Evolutionary conservation across 305 asterid genomes (phyloP), one percentile per base, ranked within the genome.

Genomic region (Solanum hybrid): DNA sequence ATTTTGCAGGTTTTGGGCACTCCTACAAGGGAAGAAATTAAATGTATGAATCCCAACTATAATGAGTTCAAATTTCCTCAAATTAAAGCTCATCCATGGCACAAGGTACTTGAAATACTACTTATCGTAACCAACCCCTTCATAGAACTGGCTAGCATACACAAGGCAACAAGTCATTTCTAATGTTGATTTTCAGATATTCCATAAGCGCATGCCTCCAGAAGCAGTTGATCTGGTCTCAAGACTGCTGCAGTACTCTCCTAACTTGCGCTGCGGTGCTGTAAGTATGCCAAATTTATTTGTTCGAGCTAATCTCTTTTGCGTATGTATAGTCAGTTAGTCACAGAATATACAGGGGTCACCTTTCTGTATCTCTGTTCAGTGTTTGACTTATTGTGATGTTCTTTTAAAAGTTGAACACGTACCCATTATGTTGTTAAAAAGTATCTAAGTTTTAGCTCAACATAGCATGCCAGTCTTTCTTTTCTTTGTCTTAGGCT

Each of bases 21-120:
- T 93, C 99, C 99, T 87, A 96, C 99, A 29, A 93, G 99, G 92
- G 99, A 97, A 93, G 99, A 97, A 94, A 96, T 97, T 89, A 96
- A 95, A 91, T 97, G 99, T 94, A 97, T 97, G 99, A 96, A 97
- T 92, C 99, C 98, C 61, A 97, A 96, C 87, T 97, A 97, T 90
- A 97, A 96, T 0, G 99, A 97, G 94, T 95, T 94, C 92, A 96
- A 96, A 88, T 95, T 95, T 91, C 96, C 96, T 11, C 98, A 95
- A 91, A 95, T 95, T 90, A 95, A 95, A 92, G 96, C 97, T 89
- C 96, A 94, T 91, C 97, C 97, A 64, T 96, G 98, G 98, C 97
- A 96, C 94, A 97, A 97, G 98, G 99, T 97, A 94, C 89, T 90
- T 92, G 89, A 37, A 76, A 64, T 42, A 22, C 88, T 9, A 29